Evolutionary conservation across 768 basidiomycete species (phyloP).

Genomic region (Hydnomerulius pinastri): DNA sequence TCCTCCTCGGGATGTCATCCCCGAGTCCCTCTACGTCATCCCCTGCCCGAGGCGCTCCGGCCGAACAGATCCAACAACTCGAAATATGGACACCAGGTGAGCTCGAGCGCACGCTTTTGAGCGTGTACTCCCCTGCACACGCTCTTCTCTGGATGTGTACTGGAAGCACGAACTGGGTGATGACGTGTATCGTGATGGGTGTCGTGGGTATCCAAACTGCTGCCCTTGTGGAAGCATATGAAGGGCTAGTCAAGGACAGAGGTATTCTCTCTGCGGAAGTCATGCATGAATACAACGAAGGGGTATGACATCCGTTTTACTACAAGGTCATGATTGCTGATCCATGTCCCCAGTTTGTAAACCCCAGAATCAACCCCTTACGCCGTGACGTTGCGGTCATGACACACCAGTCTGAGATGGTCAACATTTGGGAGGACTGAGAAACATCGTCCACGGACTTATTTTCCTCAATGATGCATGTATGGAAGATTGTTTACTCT

Average conservation of each 20-base stretch:
- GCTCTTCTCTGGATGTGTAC: conserved; percentile 73
- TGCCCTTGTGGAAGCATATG: conserved; percentile 43
- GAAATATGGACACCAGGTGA: conserved; percentile 79
- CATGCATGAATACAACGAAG: conserved; percentile 81
- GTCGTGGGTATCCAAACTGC: conserved; percentile 65
- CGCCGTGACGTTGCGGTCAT: conserved; percentile 79
- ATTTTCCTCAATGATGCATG: too few species aligned
- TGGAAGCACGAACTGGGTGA: conserved; percentile 73
- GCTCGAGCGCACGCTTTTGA: conserved; percentile 68
- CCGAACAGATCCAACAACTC: conserved; percentile 68
- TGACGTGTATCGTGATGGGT: conserved; percentile 69
- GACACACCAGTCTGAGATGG: conserved; percentile 83
- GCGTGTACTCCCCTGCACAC: conserved; percentile 79
- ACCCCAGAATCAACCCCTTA: conserved; percentile 77
- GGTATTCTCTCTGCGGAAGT: conserved; percentile 77
- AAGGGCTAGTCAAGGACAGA: conserved; percentile 69
- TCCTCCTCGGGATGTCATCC: conserved; percentile 62
- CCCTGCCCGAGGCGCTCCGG: conserved; percentile 38
- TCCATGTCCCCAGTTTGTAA: conserved; percentile 63
- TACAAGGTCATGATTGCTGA: background rate
- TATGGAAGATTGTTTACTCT: too few species aligned
- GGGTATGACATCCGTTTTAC: conserved; percentile 45
- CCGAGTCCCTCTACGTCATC: conserved; percentile 38
- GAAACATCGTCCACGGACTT: too few species aligned
- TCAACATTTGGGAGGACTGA: conserved; percentile 55